A percentile compares a stretch with the other conserved stretches of the same genome.
phyloP scores from a whole-genome alignment of 1,284 basidiomycete genomes.

The Apiotrichum laibachii region DNA sequence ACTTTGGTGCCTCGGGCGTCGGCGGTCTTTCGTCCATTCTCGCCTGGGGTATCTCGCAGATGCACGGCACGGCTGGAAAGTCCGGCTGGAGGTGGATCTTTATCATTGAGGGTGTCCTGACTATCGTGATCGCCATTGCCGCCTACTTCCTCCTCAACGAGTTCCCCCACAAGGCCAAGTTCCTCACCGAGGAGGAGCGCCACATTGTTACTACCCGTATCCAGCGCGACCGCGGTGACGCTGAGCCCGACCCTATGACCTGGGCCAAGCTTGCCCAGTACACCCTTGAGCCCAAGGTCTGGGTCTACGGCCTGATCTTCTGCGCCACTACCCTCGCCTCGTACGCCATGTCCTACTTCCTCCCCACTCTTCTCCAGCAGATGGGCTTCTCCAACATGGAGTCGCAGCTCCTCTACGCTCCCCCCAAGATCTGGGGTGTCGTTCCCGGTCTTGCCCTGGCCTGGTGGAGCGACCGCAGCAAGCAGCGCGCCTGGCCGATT shows the following conservation, averaged over 20 bases:
- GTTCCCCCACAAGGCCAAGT: constrained; percentile 14
- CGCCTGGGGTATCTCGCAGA: constrained; percentile 4
- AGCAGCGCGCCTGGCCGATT: constrained; percentile 1
- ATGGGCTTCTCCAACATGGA: constrained; percentile 44
- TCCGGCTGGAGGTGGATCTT: constrained; percentile 19
- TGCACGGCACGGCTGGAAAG: constrained; percentile 4
- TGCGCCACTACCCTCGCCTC: neutral
- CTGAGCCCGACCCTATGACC: constrained; percentile 48
- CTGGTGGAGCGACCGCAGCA: constrained; percentile 42
- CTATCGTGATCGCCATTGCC: constrained; percentile 16
- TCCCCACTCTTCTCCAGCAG: constrained; percentile 48
- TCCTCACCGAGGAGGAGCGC: constrained; percentile 17
- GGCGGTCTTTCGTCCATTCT: neutral
- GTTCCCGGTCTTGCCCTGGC: constrained; percentile 45
- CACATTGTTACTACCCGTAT: constrained; percentile 12
- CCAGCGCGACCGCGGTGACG: constrained; percentile 38
- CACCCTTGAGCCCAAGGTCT: constrained; percentile 37
- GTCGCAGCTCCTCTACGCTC: constrained; percentile 46
- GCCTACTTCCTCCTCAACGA: constrained; percentile 21
- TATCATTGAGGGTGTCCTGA: constrained; percentile 9
- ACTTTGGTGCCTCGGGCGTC: constrained; percentile 29
- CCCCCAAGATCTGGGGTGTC: constrained; percentile 48
- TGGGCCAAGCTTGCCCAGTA: constrained; percentile 40
- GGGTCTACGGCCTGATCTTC: constrained; percentile 32
- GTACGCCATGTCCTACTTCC: constrained; percentile 43